Evolutionary conservation across 179 eudicot species (phyloP), one percentile per base, ranked within the genome.

Genomic region (Silene coronaria): DNA sequence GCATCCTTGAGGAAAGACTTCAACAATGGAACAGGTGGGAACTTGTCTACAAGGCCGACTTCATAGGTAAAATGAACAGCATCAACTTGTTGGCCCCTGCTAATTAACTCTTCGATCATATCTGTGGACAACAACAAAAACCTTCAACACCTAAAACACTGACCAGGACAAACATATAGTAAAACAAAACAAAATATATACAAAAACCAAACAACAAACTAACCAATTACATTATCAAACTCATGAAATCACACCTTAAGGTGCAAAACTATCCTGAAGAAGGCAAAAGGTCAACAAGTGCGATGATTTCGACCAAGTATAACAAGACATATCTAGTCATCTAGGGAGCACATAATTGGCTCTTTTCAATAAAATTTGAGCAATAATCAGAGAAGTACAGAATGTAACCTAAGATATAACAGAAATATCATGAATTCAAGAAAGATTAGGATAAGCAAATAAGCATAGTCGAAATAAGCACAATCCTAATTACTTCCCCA

Each of bases 41-140:
- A 95, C 87, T 73, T 88, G 76, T 85, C 89, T 26, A 84, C 89
- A 78, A 95, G 97, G 74, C 99, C 99, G 80, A 92, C 97, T 86
- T 90, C 97, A 77, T 82, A 86, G 57, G 93, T 89, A 70, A 95
- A 92, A 86, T 95, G 99, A 72, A 95, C 97, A 59, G 99, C 99
- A 86, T 95, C 99, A 80, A 95, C 99, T 81, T 92, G 99, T 70
- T 95, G 99, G 74, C 99, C 97, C 83, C 87, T 86, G 84, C 95
- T 89, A 69, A 95, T 95, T 58, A 95, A 78, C 84, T 95, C 99
- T 86, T 95, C 97, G 75, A 92, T 92, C 96, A 92, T 89, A 71
- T 90, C 99, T 95, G 87, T 72, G 80, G 59, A 71, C 8, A 30
- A 75, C 59, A 55, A 16, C 5, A 55, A 55, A 55, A 11, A 9